Evolutionary conservation across 768 basidiomycete genomes (phyloP), one percentile per base, ranked within the genome.

Genomic region (Tulasnella sp.): DNA sequence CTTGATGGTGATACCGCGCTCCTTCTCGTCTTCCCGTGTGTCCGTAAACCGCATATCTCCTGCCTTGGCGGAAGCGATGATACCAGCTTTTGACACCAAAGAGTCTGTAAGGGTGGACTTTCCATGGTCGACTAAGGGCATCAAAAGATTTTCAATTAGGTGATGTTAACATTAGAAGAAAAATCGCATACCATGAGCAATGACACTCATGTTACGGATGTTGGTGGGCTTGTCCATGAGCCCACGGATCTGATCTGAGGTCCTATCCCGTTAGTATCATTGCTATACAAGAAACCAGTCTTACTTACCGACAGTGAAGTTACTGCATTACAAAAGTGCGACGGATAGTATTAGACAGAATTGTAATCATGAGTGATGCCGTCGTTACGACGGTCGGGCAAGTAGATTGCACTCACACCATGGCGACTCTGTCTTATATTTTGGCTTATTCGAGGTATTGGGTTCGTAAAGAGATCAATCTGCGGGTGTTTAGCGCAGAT

Each of bases 71-170:
- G 78, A 76, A 63, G 96, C 95, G 68, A 99, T 97, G 73, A 99
- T 99, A 81, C 96, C 96, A 64, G 96, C 96, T 79, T 98, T 98
- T 65, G 95, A 94, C 71, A 99, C 94, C 47, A 99, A 80, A 43
- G 95, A 97, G 75, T 99, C 96, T 66, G 96, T 97, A 67, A 99
- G 84, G 68, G 96, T 99, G 59, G 96, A 99, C 76, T 99, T 99
- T 77, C 96, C 96, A 78, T 99, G 96, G 76, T 99, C 96, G 82
- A 99, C 96, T 91, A 69, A n/a, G n/a, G n/a, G n/a, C n/a, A n/a
- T n/a, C n/a, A n/a, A n/a, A n/a, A n/a, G n/a, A n/a, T n/a, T n/a
- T n/a, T 42, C 29, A 53, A 13, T 19, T 62, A 38, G 38, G 5
- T 8, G 41, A 23, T 21, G 41, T 49, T 15, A 29, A 13, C 54